These are phyloP conservation scores for Triticum monococcum DNA, from an alignment of 176 grass and related monocot genomes.

Conservation along the genomic window DNA sequence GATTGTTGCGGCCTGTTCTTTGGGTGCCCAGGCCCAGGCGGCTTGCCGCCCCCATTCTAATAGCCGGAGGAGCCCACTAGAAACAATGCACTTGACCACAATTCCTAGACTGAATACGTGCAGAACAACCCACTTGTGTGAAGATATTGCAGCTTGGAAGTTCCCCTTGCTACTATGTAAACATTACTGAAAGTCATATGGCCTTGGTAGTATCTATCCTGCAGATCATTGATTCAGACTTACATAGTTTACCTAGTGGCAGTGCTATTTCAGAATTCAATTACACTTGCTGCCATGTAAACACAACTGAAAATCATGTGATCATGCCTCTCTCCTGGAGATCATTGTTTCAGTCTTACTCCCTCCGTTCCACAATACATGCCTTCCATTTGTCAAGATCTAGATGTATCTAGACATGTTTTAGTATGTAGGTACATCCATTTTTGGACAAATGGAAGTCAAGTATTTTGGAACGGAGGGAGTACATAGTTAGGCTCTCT, in stretches of 20 bases:
- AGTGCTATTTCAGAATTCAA: not conserved
- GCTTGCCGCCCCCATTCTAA: constrained; percentile 43
- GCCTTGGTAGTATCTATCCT: not conserved
- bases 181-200: not conserved
- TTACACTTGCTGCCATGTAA: no score
- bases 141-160: not conserved
- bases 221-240: not conserved
- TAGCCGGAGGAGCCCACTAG: constrained; percentile 1
- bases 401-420: no score
- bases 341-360: no score
- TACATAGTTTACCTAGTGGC: not conserved
- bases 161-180: not conserved
- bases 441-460: no score
- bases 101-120: not conserved
- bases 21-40: constrained; percentile 15
- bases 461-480: no score
- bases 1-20: constrained; percentile 37
- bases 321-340: no score
- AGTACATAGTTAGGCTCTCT: not conserved
- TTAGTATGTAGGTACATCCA: no score
- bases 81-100: not conserved
- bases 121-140: not conserved
- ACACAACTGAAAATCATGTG: no score
- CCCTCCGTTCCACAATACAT: no score
- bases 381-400: no score